Evolutionary conservation across 2,329 filamentous ascomycete genomes (phyloP), one percentile per base, ranked within the genome.

Genomic region (Colletotrichum horii): DNA sequence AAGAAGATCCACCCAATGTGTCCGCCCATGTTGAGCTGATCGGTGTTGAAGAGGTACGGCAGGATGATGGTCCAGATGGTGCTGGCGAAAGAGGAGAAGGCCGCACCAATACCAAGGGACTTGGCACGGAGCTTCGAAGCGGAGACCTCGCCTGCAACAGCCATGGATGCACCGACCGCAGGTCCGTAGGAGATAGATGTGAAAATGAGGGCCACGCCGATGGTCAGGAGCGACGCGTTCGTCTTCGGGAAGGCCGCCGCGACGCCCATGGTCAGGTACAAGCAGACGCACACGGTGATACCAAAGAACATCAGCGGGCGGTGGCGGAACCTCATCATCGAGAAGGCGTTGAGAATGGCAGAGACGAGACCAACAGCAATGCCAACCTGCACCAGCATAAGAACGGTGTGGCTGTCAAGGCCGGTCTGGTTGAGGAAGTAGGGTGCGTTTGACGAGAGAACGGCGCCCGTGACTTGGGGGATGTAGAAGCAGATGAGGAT

Each of bases 1-100:
- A 82, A 82, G 74, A 86, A 88, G 5, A 87, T 79, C 64, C 87
- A 88, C 0, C 81, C 82, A 5, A 84, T 85, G 77, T 87, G 87
- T 1, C 83, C 85, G 8, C 84, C 84, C 1, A 88, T 80, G 19
- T 85, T 83, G 1, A 78, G 80, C 36, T 81, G 79, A 48, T 84
- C 82, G 1, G 75, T 69, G 52, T 81, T 82, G 56, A 80, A 84
- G 0, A 83, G 75, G 43, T 81, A 79, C 0, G 82, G 82, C 6
- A 84, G 36, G 8, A 80, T 66, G 4, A 82, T 75, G 9, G 72
- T 68, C 77, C 76, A 78, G 19, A 78, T 43, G 8, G 66, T 67
- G 62, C 80, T 71, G 28, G 58, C 65, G 9, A 75, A 14, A 16
- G 75, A 70, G 2, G 75, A 76, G 62, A 74, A 76, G 15, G 61